Percentiles rank a stretch among this genome's conserved stretches.
Conservation (phyloP, 2,329 filamentous ascomycete genomes). For the Aspergillus ochraceus region DNA sequence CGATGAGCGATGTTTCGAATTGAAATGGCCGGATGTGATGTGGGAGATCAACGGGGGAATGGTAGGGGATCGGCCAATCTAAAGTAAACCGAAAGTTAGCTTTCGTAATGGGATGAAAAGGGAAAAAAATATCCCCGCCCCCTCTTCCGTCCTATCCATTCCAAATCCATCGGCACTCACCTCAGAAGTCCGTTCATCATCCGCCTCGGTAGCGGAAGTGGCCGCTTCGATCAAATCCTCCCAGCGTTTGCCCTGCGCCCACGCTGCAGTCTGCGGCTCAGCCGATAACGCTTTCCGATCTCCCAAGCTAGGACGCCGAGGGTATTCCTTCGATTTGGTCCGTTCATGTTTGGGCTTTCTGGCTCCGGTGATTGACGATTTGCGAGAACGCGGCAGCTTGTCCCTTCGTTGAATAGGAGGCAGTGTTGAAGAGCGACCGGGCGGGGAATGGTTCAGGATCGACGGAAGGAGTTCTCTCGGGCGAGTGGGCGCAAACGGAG, state of each 20-base stretch:
- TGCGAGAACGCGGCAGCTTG: slow-evolving; percentile 72
- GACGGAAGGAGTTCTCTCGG: slow-evolving; percentile 79
- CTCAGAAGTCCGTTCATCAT: slow-evolving; percentile 78
- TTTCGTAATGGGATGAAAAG: slow-evolving; percentile 23
- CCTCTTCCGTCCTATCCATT: slow-evolving; percentile 28
- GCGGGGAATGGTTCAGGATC: slow-evolving; percentile 74
- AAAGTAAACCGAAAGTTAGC: slow-evolving; percentile 35
- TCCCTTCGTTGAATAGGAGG: slow-evolving; percentile 77
- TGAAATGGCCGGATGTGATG: slow-evolving; percentile 39
- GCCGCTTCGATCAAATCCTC: slow-evolving; percentile 94
- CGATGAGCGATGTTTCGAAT: slow-evolving; percentile 57
- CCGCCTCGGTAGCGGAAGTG: slow-evolving; percentile 85
- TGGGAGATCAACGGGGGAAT: slow-evolving; percentile 40
- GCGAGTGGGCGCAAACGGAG: slow-evolving; percentile 59
- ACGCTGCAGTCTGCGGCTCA: slow-evolving; percentile 74
- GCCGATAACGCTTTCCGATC: slow-evolving; percentile 83
- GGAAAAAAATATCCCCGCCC: too few relatives aligned
- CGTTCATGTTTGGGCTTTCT: slow-evolving; percentile 78
- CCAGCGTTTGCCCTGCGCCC: slow-evolving; percentile 82
- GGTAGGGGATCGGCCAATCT: slow-evolving; percentile 43
- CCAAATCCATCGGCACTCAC: slow-evolving; percentile 57
- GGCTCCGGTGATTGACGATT: slow-evolving; percentile 78
- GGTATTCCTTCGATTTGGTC: slow-evolving; percentile 72
- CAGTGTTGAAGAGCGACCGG: slow-evolving; percentile 82
- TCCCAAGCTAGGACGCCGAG: slow-evolving; percentile 70